Conservation (phyloP, 495 filamentous ascomycete genomes). For the Penicillium samsonianum region DNA sequence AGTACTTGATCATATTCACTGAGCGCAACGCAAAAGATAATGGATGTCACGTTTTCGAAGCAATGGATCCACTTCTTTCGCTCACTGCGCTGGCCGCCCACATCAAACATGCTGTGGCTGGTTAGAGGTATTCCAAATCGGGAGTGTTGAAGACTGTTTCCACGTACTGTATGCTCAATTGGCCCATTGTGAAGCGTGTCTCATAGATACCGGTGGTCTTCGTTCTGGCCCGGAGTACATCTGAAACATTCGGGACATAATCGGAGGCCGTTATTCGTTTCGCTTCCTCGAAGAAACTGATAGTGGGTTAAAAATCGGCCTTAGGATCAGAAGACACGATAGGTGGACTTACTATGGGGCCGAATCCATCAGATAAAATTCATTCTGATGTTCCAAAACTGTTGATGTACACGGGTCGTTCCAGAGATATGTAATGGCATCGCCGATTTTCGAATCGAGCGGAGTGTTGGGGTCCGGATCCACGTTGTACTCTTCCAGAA, state of each 20-base stretch:
- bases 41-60: constrained; percentile 99
- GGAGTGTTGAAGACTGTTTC: not conserved
- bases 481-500: constrained; percentile 81
- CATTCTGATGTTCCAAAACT: constrained; percentile 90
- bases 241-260: constrained; percentile 88
- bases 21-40: constrained; percentile 97
- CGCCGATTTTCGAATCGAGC: constrained; percentile 74
- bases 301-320: constrained; percentile 8
- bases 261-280: constrained; percentile 78
- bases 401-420: constrained; percentile 80
- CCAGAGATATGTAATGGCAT: constrained; percentile 86
- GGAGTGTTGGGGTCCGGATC: constrained; percentile 84
- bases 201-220: constrained; percentile 99
- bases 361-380: constrained; percentile 99
- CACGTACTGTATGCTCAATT: constrained; percentile 95
- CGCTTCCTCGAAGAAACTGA: constrained; percentile 93
- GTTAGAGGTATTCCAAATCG: constrained; percentile 15
- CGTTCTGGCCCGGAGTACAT: constrained; percentile 91
- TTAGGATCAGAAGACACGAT: not conserved
- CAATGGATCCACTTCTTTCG: constrained; percentile 99
- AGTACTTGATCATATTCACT: constrained; percentile 99
- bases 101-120: constrained; percentile 88
- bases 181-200: constrained; percentile 96
- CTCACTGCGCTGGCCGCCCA: constrained; percentile 94
- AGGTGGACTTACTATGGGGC: constrained; percentile 82